Percentiles rank a stretch among this genome's conserved stretches.
Evolutionary conservation across 805 yeast species (phyloP).

Genomic region (Candida railenensis): DNA sequence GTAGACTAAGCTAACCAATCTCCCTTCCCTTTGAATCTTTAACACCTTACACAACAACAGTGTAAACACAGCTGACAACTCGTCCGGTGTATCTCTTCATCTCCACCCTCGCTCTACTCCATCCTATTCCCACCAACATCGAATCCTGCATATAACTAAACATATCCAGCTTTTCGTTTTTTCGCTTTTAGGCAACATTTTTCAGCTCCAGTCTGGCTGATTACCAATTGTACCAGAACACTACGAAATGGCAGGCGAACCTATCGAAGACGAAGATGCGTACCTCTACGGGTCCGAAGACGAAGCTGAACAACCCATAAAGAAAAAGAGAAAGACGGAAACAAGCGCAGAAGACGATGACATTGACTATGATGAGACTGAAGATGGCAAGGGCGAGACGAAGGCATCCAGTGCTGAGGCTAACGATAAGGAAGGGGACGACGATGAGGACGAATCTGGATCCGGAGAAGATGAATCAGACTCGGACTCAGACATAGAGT

Average conservation of each 20-base stretch:
- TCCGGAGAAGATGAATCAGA: constrained; percentile 48
- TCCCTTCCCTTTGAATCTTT: too few relatives aligned
- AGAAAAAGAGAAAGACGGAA: constrained; percentile 24
- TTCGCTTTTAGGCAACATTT: too few relatives aligned
- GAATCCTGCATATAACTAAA: too few relatives aligned
- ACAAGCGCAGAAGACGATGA: constrained; percentile 18
- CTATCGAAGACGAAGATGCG: constrained; percentile 58
- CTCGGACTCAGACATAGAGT: constrained; percentile 73
- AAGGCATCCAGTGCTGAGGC: constrained; percentile 15
- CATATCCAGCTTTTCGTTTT: too few relatives aligned
- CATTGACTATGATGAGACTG: constrained; percentile 15
- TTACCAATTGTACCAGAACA: too few relatives aligned
- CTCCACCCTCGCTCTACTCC: background rate
- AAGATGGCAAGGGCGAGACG: constrained; percentile 20
- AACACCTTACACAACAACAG: too few relatives aligned
- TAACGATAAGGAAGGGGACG: constrained; percentile 11
- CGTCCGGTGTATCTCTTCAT: too few relatives aligned
- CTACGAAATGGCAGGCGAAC: background rate
- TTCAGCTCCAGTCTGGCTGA: too few relatives aligned
- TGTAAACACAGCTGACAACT: too few relatives aligned
- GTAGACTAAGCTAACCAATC: too few relatives aligned
- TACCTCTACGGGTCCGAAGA: constrained; percentile 62
- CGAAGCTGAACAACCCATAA: constrained; percentile 21
- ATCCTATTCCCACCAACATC: too few relatives aligned
- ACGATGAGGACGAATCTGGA: constrained; percentile 31